These are phyloP conservation scores for Tolypocladium inflatum DNA, from an alignment of 2,329 filamentous ascomycete species.

Conservation along the genomic window DNA sequence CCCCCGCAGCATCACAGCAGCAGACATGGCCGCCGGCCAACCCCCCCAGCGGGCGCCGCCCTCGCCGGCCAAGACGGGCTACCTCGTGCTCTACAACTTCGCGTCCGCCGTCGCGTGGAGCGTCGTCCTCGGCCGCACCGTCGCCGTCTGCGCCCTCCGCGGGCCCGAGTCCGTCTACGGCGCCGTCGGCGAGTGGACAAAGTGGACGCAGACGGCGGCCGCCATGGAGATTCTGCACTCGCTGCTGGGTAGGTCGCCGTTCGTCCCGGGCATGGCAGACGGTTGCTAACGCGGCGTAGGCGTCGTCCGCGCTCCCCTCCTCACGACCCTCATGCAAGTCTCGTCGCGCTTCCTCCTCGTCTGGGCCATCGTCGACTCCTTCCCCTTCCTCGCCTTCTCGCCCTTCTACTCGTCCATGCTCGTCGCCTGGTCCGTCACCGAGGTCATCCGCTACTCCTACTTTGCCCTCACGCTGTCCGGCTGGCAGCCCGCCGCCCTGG, in stretches of 20 bases:
- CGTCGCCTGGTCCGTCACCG: conserved; percentile 78
- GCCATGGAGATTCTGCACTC: conserved; percentile 78
- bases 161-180: conserved; percentile 51
- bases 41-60: neutral
- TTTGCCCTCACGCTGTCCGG: conserved; percentile 67
- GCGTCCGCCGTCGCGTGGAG: conserved; percentile 70
- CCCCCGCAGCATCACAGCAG: neutral
- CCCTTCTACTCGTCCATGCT: conserved; percentile 69
- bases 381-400: conserved; percentile 54
- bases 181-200: conserved; percentile 56
- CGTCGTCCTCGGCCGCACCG: conserved; percentile 61
- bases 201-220: conserved; percentile 77
- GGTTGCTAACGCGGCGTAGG: conserved; percentile 34
- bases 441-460: conserved; percentile 88
- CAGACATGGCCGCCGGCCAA: neutral
- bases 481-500: conserved; percentile 53
- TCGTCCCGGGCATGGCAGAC: neutral
- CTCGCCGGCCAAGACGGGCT: conserved; percentile 40
- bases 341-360: conserved; percentile 79
- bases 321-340: conserved; percentile 87
- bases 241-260: conserved; percentile 49
- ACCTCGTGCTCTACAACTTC: conserved; percentile 81
- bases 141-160: conserved; percentile 41
- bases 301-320: conserved; percentile 73
- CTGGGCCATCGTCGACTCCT: conserved; percentile 71